Evolutionary conservation across 2,329 filamentous ascomycete species (phyloP).

Genomic region (Daldinia eschscholtzii): DNA sequence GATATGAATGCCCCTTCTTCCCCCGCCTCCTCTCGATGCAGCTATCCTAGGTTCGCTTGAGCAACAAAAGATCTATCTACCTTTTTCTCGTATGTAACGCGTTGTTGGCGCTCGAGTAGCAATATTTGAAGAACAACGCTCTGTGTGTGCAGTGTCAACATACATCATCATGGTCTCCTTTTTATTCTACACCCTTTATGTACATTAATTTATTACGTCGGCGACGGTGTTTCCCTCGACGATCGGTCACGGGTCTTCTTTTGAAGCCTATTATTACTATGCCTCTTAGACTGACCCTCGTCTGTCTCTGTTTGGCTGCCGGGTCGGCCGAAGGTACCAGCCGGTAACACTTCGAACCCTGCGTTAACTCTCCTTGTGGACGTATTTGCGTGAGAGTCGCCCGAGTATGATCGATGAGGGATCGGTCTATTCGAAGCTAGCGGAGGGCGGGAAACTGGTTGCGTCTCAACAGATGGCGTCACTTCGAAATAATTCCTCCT

Average conservation of each 20-base stretch:
- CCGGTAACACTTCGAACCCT: conserved; percentile 52
- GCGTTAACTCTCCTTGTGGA: conserved; percentile 48
- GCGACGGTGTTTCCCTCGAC: conserved; percentile 30
- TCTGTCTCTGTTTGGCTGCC: conserved; percentile 44
- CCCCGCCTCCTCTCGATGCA: conserved; percentile 28
- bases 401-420: conserved; percentile 50
- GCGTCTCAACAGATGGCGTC: conserved; percentile 14
- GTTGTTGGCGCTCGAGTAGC: conserved; percentile 16
- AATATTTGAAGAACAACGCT: conserved; percentile 10
- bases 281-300: conserved; percentile 28
- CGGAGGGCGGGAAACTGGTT: conserved; percentile 31
- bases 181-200: conserved; percentile 27
- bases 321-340: conserved; percentile 48
- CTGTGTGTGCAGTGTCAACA: conserved; percentile 14
- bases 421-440: conserved; percentile 40
- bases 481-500: conserved; percentile 39
- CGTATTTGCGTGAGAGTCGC: conserved; percentile 45
- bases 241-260: conserved; percentile 42
- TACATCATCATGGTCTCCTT: conserved; percentile 18
- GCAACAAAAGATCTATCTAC: conserved; percentile 43
- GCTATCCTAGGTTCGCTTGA: conserved; percentile 35
- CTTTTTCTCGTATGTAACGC: conserved; percentile 26
- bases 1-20: conserved; percentile 28
- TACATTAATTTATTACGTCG: conserved; percentile 29
- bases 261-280: conserved; percentile 40